phyloP scores from a whole-genome alignment of 805 yeast genomes.

The Ogataea ganodermae region DNA sequence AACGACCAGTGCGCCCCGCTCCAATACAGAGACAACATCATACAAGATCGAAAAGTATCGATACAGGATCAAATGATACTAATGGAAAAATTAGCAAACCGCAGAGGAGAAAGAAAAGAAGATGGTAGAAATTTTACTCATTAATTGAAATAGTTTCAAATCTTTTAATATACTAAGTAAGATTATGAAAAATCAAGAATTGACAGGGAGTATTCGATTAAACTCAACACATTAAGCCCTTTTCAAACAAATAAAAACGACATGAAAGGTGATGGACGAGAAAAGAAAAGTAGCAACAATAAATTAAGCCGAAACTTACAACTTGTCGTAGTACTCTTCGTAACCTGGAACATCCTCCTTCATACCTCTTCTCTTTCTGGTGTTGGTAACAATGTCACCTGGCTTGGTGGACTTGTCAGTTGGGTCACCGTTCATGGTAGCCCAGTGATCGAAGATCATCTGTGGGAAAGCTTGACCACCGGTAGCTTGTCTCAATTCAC shows the following conservation, averaged over 20 bases:
- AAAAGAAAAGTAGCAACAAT: conserved; percentile 20
- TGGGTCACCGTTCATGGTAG: conserved; percentile 88
- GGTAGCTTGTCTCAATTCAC: conserved; percentile 99
- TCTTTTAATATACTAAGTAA: conserved; percentile 2
- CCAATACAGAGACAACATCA: not conserved
- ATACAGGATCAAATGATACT: not conserved
- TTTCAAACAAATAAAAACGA: conserved; percentile 7
- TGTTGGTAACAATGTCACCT: conserved; percentile 56
- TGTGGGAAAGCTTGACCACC: conserved; percentile 99
- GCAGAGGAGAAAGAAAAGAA: conserved; percentile 9
- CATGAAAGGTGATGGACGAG: conserved; percentile 4
- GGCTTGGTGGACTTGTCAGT: conserved; percentile 76
- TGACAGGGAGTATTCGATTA: conserved; percentile 7
- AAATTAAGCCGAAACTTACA: conserved; percentile 44
- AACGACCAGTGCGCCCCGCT: too few species aligned
- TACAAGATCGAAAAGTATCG: conserved; percentile 2
- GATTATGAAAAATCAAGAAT: conserved; percentile 7
- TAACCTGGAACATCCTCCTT: conserved; percentile 98
- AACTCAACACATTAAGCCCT: conserved; percentile 9
- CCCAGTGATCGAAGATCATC: conserved; percentile 99
- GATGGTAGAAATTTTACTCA: not conserved
- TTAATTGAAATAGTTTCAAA: conserved; percentile 4
- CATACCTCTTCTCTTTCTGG: conserved; percentile 95
- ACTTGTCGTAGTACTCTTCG: conserved; percentile 97
- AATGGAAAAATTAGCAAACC: not conserved